Base-by-base conservation (phyloP, 768 basidiomycete species). In the Neoboletus brunneissimus region DNA sequence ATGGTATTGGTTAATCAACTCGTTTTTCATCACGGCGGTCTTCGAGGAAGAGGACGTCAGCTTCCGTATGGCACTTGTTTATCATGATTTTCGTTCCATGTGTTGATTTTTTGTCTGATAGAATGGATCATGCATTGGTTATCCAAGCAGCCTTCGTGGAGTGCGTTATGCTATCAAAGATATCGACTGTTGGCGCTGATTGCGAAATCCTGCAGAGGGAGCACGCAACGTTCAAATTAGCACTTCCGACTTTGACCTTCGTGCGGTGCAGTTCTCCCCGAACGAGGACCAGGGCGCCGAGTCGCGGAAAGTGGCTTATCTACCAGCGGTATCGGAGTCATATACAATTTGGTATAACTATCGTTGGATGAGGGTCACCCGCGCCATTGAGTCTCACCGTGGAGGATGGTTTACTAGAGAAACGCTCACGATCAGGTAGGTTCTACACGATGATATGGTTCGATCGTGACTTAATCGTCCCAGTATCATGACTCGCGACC, bases 41-140 rank as follows among this genome's bases (percentile, higher is more conserved):
- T 85, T 89, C 51, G 77, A 84, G 1, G 81, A 84, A 5, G 72
- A 79, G 0, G 87, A 90, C 59, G 49, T 64, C n/a, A 76, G 79
- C 54, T 87, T 78, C 61, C 69, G 87, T 86, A 62, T 11, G 83
- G 60, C 22, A 2, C 38, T 37, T 12, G 60, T 46, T 29, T 58
- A 4, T 32, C 3, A 31, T n/a, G 16, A 23, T 2, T 9, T 32
- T 38, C 18, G 18, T 44, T 1, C 5, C 47, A 31, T 45, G 53
- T 56, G 31, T 52, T 51, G 47, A 52, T 23, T 31, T 40, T n/a
- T 31, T 31, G 22, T 32, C 47, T 38, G 38, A 27, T 54, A 88
- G 86, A 79, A 38, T 90, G 88, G 88, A 76, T 89, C 63, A 79
- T 88, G 78, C 70, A 78, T 40, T 90, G 88, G 87, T 69, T 89